Percentiles rank a stretch among this genome's conserved stretches.
Conservation (phyloP, 345 rosid species). For the Eucalyptus polyanthemos region DNA sequence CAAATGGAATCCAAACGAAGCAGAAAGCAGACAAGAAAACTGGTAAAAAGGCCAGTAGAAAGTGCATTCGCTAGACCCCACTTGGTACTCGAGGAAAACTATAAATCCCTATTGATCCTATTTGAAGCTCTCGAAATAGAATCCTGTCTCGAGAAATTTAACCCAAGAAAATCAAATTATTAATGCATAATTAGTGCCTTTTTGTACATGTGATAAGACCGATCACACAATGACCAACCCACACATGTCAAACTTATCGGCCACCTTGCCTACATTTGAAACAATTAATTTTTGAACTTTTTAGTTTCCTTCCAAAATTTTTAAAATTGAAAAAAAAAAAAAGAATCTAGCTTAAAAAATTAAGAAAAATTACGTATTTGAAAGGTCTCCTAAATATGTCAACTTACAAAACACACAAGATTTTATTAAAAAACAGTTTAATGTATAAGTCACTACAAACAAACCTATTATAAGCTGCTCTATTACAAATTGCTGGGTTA, state of each 20-base stretch:
- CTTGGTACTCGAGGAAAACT: neutral
- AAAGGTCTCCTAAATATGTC: neutral
- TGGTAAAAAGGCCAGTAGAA: neutral
- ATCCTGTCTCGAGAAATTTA: neutral
- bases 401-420: neutral
- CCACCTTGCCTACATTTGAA: neutral
- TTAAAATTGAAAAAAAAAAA: neutral
- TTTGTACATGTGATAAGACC: neutral
- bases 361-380: neutral
- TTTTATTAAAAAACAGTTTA: neutral
- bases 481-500: constrained; percentile 11
- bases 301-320: neutral
- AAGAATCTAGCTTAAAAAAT: neutral
- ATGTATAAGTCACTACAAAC: neutral
- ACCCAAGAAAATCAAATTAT: neutral
- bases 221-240: neutral
- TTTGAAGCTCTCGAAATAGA: neutral
- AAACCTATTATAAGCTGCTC: neutral
- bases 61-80: neutral
- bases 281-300: neutral
- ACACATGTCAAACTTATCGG: neutral
- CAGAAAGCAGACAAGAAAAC: neutral
- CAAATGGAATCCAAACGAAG: neutral
- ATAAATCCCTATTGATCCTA: neutral
- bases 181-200: neutral